Base-by-base conservation (phyloP, 805 yeast species). In the Saturnispora saitoi region DNA sequence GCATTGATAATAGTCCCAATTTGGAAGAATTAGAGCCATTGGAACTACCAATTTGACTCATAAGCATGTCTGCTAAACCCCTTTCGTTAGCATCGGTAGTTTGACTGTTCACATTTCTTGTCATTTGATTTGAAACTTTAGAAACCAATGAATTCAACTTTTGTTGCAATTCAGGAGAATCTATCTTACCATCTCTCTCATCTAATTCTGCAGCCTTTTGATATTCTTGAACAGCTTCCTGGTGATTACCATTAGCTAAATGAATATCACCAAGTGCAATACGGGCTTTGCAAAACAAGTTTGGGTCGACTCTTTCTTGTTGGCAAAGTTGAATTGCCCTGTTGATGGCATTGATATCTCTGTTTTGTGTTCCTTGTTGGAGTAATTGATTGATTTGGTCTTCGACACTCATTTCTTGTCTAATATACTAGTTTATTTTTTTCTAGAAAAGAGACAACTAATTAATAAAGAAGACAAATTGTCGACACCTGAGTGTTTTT, bases 281-380 rank as follows among this genome's bases (percentile, higher is more conserved):
- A 83, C 61, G 55, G 34, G 51, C 57, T 44, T 54, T 59, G 46
- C 63, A 56, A 30, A 42, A 54, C 29, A 63, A 47, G 47, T 63
- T 62, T 12, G 64, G 50, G 43, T 63, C 65, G 22, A 62, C 46
- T 17, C 51, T 51, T 26, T 56, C 44, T n/a, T 45, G 29, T 19
- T 55, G 48, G 43, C 61, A 57, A 4, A 55, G 36, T 8, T 51
- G 32, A 24, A 61, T 48, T 4, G 65, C 65, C 34, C 51, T 41
- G 42, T 52, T 51, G 8, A 63, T 60, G 29, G 34, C 26, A 3
- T 17, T n/a, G 9, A 48, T 37, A 41, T 54, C 48, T 20, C 48
- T 42, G 38, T 34, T 34, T 34, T 14, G 56, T 31, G 15, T 41
- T 28, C 1, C 45, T 20, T 9, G 56, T 61, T 47, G 20, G 9